A percentile compares a stretch with the other conserved stretches of the same genome.
phyloP scores from a whole-genome alignment of 2,329 filamentous ascomycete species.

The Alternaria incomplexa region DNA sequence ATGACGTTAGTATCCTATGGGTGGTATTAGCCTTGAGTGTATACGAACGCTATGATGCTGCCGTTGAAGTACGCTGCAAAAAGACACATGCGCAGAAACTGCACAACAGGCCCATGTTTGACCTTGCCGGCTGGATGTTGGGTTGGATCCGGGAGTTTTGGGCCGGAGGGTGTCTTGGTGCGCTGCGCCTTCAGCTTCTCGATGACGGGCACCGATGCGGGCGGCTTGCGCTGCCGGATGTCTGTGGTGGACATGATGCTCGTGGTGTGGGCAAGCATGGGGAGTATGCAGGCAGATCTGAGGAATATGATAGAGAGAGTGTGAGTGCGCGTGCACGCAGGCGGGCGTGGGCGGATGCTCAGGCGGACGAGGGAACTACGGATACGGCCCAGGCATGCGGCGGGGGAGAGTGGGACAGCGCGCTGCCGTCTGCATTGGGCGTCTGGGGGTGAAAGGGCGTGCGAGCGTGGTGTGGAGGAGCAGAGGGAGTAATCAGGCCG shows the following conservation, averaged over 20 bases:
- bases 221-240: constrained; percentile 42
- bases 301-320: constrained; percentile 7
- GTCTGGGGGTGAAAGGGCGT: neutral
- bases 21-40: constrained; percentile 10
- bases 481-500: constrained; percentile 8
- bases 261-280: constrained; percentile 7
- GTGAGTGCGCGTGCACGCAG: constrained; percentile 14
- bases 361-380: constrained; percentile 15
- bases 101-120: constrained; percentile 52
- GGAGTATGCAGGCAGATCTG: neutral
- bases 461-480: neutral
- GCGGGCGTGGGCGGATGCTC: constrained; percentile 11
- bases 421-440: constrained; percentile 9
- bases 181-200: constrained; percentile 20
- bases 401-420: constrained; percentile 8
- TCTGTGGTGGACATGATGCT: constrained; percentile 36
- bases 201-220: constrained; percentile 29
- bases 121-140: constrained; percentile 46
- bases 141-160: neutral
- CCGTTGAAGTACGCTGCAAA: constrained; percentile 56
- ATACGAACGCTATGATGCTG: constrained; percentile 50
- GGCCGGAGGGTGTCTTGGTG: constrained; percentile 11
- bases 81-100: constrained; percentile 52
- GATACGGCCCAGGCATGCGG: constrained; percentile 10
- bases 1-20: constrained; percentile 31